Evolutionary conservation across 441 rosid genomes (phyloP).

Genomic region (Manihot esculenta): DNA sequence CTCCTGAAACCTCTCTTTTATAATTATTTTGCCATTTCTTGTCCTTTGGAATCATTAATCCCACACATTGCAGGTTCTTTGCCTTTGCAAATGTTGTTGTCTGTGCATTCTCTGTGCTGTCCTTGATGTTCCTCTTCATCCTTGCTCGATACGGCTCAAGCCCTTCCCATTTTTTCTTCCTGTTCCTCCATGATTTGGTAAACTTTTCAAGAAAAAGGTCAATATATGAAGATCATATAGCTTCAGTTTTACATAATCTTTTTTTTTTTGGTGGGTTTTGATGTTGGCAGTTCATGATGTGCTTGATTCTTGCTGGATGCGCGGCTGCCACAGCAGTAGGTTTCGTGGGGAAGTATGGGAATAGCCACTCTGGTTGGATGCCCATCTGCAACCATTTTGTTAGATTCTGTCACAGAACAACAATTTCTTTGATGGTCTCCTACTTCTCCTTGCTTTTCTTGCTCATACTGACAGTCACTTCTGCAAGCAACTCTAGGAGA

Average conservation of each 20-base stretch:
- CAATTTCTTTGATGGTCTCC: slow-evolving; percentile 33
- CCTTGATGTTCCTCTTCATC: slow-evolving; percentile 32
- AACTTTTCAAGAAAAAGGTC: background rate
- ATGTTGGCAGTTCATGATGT: slow-evolving; percentile 33
- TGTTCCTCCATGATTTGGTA: slow-evolving; percentile 65
- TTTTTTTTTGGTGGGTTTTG: slow-evolving; percentile 4
- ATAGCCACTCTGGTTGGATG: slow-evolving; percentile 63
- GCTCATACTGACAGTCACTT: slow-evolving; percentile 43
- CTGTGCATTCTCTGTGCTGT: slow-evolving; percentile 31
- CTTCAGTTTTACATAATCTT: no score
- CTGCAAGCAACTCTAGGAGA: slow-evolving; percentile 46
- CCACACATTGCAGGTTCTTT: slow-evolving; percentile 44
- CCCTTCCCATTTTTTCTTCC: slow-evolving; percentile 27
- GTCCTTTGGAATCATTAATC: background rate
- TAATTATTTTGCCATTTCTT: no score
- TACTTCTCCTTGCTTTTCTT: slow-evolving; percentile 33
- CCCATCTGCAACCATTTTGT: slow-evolving; percentile 48
- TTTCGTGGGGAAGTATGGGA: slow-evolving; percentile 49
- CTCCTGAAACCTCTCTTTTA: background rate
- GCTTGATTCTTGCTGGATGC: slow-evolving; percentile 40
- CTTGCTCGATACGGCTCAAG: slow-evolving; percentile 25
- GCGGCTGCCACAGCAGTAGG: slow-evolving; percentile 55
- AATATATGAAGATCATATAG: no score
- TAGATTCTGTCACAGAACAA: slow-evolving; percentile 41
- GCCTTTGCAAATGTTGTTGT: slow-evolving; percentile 42